phyloP scores from a whole-genome alignment of 1,284 basidiomycete species.

The Caloboletus firmus region DNA sequence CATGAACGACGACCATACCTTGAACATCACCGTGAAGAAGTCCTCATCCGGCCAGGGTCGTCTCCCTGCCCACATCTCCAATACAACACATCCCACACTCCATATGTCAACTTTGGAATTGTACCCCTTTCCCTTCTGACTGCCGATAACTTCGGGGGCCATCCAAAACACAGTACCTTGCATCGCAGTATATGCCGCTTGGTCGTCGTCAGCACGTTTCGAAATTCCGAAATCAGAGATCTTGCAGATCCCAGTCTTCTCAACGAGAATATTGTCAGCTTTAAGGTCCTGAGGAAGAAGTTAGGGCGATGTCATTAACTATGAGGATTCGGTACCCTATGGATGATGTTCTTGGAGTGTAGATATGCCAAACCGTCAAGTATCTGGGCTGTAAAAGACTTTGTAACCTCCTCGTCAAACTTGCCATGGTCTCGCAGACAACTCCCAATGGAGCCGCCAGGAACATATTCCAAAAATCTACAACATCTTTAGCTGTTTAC shows the following conservation, averaged over 20 bases:
- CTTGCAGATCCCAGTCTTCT: slow-evolving; percentile 91
- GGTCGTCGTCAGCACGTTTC: slow-evolving; percentile 85
- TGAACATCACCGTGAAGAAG: slow-evolving; percentile 90
- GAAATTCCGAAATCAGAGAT: slow-evolving; percentile 99
- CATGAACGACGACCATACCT: slow-evolving; percentile 50
- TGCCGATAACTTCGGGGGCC: slow-evolving; percentile 95
- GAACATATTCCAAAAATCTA: slow-evolving; percentile 97
- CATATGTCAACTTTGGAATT: slow-evolving; percentile 98
- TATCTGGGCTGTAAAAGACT: slow-evolving; percentile 92
- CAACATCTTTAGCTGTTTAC: slow-evolving; percentile 12
- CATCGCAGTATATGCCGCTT: slow-evolving; percentile 85
- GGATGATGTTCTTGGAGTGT: slow-evolving; percentile 89
- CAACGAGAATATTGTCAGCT: slow-evolving; percentile 97
- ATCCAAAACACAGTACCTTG: slow-evolving; percentile 99
- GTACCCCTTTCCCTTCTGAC: slow-evolving; percentile 78
- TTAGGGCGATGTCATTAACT: slow-evolving; percentile 4
- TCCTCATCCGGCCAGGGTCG: slow-evolving; percentile 93
- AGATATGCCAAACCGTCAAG: slow-evolving; percentile 91
- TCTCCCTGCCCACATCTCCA: slow-evolving; percentile 97
- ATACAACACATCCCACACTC: slow-evolving; percentile 95
- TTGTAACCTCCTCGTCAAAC: slow-evolving; percentile 90
- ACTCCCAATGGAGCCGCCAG: slow-evolving; percentile 94
- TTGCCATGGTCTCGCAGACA: slow-evolving; percentile 92
- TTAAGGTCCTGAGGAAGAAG: slow-evolving; percentile 76
- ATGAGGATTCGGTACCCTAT: slow-evolving; percentile 60